Percentiles rank a stretch among this genome's conserved stretches.
Evolutionary conservation across 139 green algal species (phyloP).

Genomic region (Chlorella sorokiniana): DNA sequence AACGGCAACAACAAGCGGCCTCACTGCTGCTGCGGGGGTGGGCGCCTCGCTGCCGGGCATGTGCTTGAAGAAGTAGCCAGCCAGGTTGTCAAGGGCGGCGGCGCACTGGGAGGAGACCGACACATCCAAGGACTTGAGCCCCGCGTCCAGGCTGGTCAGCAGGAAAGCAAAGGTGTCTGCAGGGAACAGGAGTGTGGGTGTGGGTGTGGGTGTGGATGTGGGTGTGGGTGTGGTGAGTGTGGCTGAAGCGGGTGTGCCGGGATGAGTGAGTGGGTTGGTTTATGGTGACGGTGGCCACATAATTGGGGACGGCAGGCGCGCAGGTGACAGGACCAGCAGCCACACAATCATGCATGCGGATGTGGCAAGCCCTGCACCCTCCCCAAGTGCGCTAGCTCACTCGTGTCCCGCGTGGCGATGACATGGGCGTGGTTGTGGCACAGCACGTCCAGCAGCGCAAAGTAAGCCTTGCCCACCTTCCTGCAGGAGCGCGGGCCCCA

Average conservation of each 20-base stretch:
- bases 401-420: conserved; percentile 65
- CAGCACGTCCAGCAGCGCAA: conserved; percentile 89
- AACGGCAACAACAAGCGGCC: too few relatives aligned
- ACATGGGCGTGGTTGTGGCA: conserved; percentile 74
- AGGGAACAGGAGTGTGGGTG: neutral
- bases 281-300: too few relatives aligned
- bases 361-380: neutral
- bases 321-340: neutral
- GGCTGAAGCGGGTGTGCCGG: too few relatives aligned
- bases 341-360: neutral
- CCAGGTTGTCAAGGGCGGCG: conserved; percentile 91
- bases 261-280: too few relatives aligned
- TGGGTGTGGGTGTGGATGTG: neutral
- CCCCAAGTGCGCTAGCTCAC: neutral
- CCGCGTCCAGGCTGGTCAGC: conserved; percentile 80
- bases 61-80: conserved; percentile 82
- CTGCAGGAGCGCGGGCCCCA: neutral
- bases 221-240: too few relatives aligned
- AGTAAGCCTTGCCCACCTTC: conserved; percentile 85
- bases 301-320: too few relatives aligned
- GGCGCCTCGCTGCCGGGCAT: conserved; percentile 45
- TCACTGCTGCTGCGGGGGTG: conserved; percentile 49
- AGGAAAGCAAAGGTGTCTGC: conserved; percentile 87
- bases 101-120: conserved; percentile 82
- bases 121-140: conserved; percentile 85